phyloP scores from a whole-genome alignment of 2,329 filamentous ascomycete species.

The Xylariaceae sp. region DNA sequence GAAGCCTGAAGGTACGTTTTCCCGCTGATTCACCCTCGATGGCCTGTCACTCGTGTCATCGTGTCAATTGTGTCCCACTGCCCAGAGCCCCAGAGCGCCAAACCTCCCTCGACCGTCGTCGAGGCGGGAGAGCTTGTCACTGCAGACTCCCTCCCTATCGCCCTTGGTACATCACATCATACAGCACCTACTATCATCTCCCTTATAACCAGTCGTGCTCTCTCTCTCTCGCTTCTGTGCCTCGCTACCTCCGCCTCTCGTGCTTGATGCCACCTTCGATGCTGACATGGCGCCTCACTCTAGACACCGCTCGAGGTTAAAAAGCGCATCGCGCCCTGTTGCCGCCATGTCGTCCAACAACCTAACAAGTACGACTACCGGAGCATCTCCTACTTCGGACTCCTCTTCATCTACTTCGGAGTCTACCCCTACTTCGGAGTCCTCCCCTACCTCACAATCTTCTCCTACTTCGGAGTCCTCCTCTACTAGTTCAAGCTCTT shows the following conservation, averaged over 20 bases:
- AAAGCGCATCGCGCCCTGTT: constrained; percentile 10
- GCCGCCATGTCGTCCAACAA: constrained; percentile 26
- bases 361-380: constrained; percentile 16
- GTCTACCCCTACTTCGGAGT: constrained; percentile 7
- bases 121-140: too few relatives aligned
- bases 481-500: constrained; percentile 4
- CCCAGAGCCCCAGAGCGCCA: too few relatives aligned
- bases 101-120: too few relatives aligned
- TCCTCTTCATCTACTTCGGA: constrained; percentile 7
- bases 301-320: constrained; percentile 20
- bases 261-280: too few relatives aligned
- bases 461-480: constrained; percentile 7
- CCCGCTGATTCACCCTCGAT: not conserved
- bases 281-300: constrained; percentile 28
- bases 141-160: not conserved
- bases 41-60: too few relatives aligned
- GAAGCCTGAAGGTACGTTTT: too few relatives aligned
- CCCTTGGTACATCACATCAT: not conserved
- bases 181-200: too few relatives aligned
- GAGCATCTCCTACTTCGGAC: constrained; percentile 5
- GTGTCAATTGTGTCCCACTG: too few relatives aligned
- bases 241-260: not conserved
- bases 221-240: not conserved
- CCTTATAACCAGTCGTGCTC: not conserved
- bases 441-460: constrained; percentile 9